Evolutionary conservation across 805 yeast species (phyloP).

Genomic region (Candida insectorum): DNA sequence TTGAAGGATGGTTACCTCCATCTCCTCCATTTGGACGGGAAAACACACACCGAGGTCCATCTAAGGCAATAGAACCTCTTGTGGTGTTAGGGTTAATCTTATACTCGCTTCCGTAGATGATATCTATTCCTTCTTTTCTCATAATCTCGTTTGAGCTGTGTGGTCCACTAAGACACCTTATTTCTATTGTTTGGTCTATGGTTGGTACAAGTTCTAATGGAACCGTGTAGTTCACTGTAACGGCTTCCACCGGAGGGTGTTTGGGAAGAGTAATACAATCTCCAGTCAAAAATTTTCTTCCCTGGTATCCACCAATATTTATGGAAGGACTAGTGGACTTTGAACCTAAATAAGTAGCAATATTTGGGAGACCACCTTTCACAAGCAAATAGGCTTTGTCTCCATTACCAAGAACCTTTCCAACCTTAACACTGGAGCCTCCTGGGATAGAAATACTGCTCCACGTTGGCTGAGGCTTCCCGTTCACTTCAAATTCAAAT

Average conservation of each 20-base stretch:
- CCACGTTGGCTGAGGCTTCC: not conserved
- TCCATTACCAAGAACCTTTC: not conserved
- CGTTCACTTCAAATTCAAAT: not conserved
- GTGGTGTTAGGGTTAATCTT: slow-evolving; percentile 89
- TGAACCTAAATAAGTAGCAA: slow-evolving; percentile 54
- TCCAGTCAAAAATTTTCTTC: slow-evolving; percentile 83
- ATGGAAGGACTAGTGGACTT: slow-evolving; percentile 93
- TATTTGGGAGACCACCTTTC: not conserved
- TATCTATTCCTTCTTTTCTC: not conserved
- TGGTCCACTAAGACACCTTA: not conserved
- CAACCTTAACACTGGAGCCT: not conserved
- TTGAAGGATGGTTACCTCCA: slow-evolving; percentile 97
- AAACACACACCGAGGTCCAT: slow-evolving; percentile 95
- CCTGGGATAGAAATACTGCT: not conserved
- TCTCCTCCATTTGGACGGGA: slow-evolving; percentile 94
- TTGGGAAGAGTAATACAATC: slow-evolving; percentile 68
- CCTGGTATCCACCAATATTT: slow-evolving; percentile 87
- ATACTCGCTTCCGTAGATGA: slow-evolving; percentile 55
- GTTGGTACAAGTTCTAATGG: not conserved
- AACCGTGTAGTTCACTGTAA: not conserved
- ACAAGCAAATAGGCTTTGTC: not conserved
- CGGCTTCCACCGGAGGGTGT: not conserved
- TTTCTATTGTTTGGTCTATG: not conserved
- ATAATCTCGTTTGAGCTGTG: not conserved
- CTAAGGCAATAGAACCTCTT: slow-evolving; percentile 88